Percentiles rank a stretch among this genome's conserved stretches.
Evolutionary conservation across 139 green algal species (phyloP).

Genomic region (Chlamydomonas asymmetrica): DNA sequence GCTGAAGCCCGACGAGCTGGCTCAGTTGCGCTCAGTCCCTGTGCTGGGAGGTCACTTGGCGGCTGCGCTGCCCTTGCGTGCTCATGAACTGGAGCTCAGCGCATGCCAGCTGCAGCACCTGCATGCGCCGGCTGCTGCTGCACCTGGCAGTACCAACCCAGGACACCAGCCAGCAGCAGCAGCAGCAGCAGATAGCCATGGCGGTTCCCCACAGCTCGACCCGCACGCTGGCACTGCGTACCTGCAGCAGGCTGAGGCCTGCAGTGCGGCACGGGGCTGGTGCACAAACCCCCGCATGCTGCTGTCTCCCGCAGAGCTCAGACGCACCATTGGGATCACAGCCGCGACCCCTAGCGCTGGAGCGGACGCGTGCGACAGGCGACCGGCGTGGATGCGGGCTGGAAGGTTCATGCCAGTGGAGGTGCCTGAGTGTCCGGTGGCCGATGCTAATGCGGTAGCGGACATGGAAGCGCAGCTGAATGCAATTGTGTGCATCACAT

Average conservation of each 20-base stretch:
- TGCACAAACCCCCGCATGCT: slow-evolving; percentile 13
- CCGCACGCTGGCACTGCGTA: slow-evolving; percentile 28
- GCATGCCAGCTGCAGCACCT: slow-evolving; percentile 30
- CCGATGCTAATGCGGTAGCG: neutral
- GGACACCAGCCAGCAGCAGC: neutral
- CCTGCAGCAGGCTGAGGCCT: slow-evolving; percentile 1
- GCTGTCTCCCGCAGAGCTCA: slow-evolving; percentile 26
- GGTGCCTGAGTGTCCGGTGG: slow-evolving; percentile 22
- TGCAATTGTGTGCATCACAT: too few species aligned
- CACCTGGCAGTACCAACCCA: neutral
- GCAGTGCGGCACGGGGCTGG: neutral
- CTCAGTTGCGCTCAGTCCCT: slow-evolving; percentile 33
- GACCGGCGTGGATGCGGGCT: slow-evolving; percentile 16
- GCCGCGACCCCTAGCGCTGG: neutral
- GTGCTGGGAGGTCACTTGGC: slow-evolving; percentile 23
- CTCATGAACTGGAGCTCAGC: slow-evolving; percentile 37
- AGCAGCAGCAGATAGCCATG: neutral
- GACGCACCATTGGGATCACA: slow-evolving; percentile 1
- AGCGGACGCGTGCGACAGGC: too few species aligned
- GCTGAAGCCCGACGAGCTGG: slow-evolving; percentile 28
- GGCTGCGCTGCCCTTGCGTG: slow-evolving; percentile 39
- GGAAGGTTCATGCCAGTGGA: slow-evolving; percentile 1
- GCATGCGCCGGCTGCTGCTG: neutral
- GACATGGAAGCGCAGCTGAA: slow-evolving; percentile 12
- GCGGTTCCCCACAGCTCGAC: neutral